Evolutionary conservation across 768 basidiomycete species (phyloP), one percentile per base, ranked within the genome.

Genomic region (Coprinopsis cinerea): DNA sequence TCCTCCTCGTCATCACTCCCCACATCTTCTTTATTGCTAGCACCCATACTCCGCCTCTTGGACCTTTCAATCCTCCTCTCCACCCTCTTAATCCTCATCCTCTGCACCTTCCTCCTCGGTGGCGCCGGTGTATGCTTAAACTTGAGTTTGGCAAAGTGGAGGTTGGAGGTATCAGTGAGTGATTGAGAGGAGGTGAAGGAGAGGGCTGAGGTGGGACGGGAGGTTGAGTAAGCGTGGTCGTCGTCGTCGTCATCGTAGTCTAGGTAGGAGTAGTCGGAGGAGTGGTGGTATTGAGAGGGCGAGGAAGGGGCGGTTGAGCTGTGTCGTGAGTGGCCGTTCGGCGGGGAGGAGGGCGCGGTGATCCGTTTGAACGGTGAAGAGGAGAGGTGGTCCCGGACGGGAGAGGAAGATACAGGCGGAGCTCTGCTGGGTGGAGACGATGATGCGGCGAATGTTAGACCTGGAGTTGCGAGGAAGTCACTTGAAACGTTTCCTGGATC

Each of bases 51-150:
- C n/a, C n/a, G n/a, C n/a, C n/a, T n/a, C n/a, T n/a, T n/a, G n/a
- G n/a, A n/a, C 55, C 55, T 66, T 53, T 51, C 61, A 41, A 61
- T 58, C 52, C 55, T 39, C 45, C 53, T 64, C 55, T 61, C 59
- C 40, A 63, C 48, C 41, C 59, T 53, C 44, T 63, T 58, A 55
- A 68, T 64, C 47, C 69, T 64, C 60, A 71, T 55, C 20, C 71
- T 63, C 44, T 68, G 66, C 34, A 62, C 64, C 48, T 70, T 64
- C 39, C 64, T 63, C 35, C 62, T 62, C 5, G 64, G 64, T n/a
- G 75, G 75, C 5, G 72, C 70, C 24, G 73, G 72, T 4, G 73
- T 73, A 22, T 59, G 55, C n/a, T 61, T 61, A n/a, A 67, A 67
- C 35, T 26, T 44, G 56, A 22, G 56, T 46, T 51, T 46, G 56